These are phyloP conservation scores for Acorus calamus DNA, from an alignment of 106 monocot species.

Conservation along the genomic window DNA sequence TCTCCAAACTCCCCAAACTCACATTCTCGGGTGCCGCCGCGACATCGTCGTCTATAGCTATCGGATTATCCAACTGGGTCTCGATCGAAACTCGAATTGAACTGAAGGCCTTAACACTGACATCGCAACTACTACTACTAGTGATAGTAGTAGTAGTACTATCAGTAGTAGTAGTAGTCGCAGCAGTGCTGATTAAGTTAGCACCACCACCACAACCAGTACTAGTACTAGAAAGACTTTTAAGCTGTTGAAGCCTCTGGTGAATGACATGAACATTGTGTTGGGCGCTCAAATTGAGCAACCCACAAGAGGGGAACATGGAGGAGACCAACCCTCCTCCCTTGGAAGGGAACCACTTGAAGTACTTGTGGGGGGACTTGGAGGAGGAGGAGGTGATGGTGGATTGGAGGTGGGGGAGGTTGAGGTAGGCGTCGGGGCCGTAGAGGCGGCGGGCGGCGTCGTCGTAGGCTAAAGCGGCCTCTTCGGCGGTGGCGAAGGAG, in stretches of 20 bases:
- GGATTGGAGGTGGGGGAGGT: conserved; percentile 78
- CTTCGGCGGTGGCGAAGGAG: conserved; percentile 85
- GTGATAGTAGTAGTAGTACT: neutral
- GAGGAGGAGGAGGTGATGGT: conserved; percentile 5
- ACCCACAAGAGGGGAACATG: conserved; percentile 28
- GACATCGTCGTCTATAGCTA: too few relatives aligned
- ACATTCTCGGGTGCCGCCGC: neutral
- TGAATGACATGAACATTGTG: conserved; percentile 91
- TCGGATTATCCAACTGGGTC: neutral
- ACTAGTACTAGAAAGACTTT: conserved; percentile 11
- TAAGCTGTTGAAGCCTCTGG: conserved; percentile 70
- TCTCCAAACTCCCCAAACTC: conserved; percentile 8
- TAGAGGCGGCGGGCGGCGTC: conserved; percentile 84
- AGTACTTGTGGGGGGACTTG: conserved; percentile 13
- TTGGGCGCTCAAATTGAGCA: conserved; percentile 79
- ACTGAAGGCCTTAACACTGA: neutral
- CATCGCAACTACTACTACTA: neutral
- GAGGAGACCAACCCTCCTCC: neutral
- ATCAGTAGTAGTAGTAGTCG: neutral
- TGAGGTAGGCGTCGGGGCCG: conserved; percentile 90
- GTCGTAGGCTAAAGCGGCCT: conserved; percentile 93
- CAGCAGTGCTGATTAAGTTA: neutral
- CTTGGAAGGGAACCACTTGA: conserved; percentile 59
- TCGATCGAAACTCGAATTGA: too few relatives aligned
- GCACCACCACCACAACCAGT: too few relatives aligned